A percentile compares a stretch with the other conserved stretches of the same genome.
Conservation (phyloP, 2,329 filamentous ascomycete species). For the Penicillium sp. region DNA sequence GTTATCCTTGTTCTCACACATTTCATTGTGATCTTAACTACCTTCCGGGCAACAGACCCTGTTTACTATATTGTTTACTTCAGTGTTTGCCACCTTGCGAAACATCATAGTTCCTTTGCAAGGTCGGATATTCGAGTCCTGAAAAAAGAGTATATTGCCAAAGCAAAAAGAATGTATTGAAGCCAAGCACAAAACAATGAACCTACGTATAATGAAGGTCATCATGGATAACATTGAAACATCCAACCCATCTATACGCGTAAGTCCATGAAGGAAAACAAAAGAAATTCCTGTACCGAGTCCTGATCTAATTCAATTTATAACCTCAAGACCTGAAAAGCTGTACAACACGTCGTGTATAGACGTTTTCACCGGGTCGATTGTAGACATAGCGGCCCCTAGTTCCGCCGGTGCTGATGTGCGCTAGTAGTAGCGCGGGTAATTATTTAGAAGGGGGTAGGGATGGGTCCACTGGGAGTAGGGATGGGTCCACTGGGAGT, state of each 20-base stretch:
- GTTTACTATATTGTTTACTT: not conserved
- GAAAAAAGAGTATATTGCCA: conserved; percentile 1
- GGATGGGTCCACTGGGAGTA: not conserved
- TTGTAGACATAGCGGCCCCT: not conserved
- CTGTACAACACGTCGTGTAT: conserved; percentile 6
- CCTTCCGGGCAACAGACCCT: no score
- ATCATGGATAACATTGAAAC: conserved; percentile 7
- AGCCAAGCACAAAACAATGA: not conserved
- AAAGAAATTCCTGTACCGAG: not conserved
- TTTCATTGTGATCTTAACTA: not conserved
- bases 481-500: not conserved
- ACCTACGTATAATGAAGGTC: not conserved
- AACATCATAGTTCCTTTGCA: not conserved
- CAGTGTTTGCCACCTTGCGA: not conserved
- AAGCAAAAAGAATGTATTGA: conserved; percentile 8
- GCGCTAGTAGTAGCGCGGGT: not conserved
- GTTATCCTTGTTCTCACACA: not conserved
- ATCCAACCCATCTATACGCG: conserved; percentile 7
- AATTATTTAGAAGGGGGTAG: conserved; percentile 6
- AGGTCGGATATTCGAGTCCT: not conserved
- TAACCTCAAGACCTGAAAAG: not conserved
- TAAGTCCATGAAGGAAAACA: not conserved
- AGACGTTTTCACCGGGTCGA: not conserved
- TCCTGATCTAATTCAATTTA: not conserved
- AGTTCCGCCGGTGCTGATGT: not conserved